phyloP scores from a whole-genome alignment of 2,329 filamentous ascomycete genomes.

The Dactylellina haptotyla region DNA sequence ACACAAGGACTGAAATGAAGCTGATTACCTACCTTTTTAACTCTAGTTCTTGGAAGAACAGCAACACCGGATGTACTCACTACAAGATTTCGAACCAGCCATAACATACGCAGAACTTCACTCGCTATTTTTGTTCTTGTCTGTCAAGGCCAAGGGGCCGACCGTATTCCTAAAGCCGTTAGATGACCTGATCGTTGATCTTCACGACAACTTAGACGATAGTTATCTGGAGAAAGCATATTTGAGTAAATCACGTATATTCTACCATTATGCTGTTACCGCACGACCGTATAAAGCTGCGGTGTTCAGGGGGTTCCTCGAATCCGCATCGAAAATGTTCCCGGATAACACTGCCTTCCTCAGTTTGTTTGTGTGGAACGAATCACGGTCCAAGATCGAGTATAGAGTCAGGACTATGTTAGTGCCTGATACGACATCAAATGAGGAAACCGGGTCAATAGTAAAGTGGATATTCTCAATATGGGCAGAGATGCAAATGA shows the following conservation, averaged over 20 bases:
- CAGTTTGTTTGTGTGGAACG: constrained; percentile 76
- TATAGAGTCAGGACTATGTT: constrained; percentile 76
- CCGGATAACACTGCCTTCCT: constrained; percentile 82
- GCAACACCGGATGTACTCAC: constrained; percentile 58
- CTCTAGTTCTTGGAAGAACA: constrained; percentile 54
- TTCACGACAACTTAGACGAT: constrained; percentile 61
- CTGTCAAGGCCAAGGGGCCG: constrained; percentile 34
- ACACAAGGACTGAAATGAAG: constrained; percentile 58
- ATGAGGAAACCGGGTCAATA: constrained; percentile 61
- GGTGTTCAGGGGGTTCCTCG: constrained; percentile 72
- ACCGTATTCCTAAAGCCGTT: constrained; percentile 59
- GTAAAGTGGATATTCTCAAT: constrained; percentile 68
- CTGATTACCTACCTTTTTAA: constrained; percentile 65
- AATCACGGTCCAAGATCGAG: constrained; percentile 76
- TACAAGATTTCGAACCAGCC: constrained; percentile 52
- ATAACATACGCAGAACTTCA: constrained; percentile 54
- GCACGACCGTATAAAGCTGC: constrained; percentile 74
- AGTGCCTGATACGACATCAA: constrained; percentile 64
- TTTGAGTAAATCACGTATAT: constrained; percentile 73
- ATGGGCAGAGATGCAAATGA: constrained; percentile 66
- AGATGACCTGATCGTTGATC: constrained; percentile 64
- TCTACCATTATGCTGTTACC: constrained; percentile 72
- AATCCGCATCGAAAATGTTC: constrained; percentile 71
- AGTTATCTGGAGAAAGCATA: constrained; percentile 72
- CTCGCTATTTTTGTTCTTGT: constrained; percentile 52